Evolutionary conservation across 148 eudicot species (phyloP).

Genomic region (Hydrangea macrophylla): DNA sequence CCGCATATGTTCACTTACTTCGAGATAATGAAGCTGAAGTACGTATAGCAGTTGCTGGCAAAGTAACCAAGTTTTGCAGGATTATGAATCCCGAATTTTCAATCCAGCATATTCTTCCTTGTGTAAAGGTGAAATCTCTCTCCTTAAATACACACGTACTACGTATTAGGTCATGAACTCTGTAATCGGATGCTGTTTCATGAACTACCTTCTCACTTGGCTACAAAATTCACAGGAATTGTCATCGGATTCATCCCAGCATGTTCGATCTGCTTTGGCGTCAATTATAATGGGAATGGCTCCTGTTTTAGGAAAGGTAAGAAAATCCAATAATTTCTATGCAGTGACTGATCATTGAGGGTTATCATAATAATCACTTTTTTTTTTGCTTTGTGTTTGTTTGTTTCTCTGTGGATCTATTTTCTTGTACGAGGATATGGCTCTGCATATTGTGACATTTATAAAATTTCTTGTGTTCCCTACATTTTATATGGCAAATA

Average conservation of each 20-base stretch:
- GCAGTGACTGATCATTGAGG: not conserved
- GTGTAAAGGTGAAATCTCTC: slow-evolving; percentile 99
- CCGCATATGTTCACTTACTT: slow-evolving; percentile 96
- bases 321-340: not conserved
- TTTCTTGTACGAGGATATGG: not conserved
- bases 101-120: slow-evolving; percentile 93
- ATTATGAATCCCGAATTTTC: slow-evolving; percentile 90
- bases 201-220: slow-evolving; percentile 21
- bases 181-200: not conserved
- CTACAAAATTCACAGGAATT: slow-evolving; percentile 55
- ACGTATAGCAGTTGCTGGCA: slow-evolving; percentile 98
- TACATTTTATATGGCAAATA: not conserved
- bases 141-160: too few species aligned
- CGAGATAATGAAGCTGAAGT: slow-evolving; percentile 99
- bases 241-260: slow-evolving; percentile 98
- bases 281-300: slow-evolving; percentile 99
- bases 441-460: not conserved
- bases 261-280: slow-evolving; percentile 98
- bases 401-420: not conserved
- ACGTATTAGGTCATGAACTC: not conserved
- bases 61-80: slow-evolving; percentile 94
- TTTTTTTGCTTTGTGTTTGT: not conserved
- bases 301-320: slow-evolving; percentile 94
- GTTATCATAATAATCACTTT: too few species aligned
- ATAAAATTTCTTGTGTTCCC: not conserved